Evolutionary conservation across 257 asterid species (phyloP), one percentile per base, ranked within the genome.

Genomic region (Eustoma russellianum): DNA sequence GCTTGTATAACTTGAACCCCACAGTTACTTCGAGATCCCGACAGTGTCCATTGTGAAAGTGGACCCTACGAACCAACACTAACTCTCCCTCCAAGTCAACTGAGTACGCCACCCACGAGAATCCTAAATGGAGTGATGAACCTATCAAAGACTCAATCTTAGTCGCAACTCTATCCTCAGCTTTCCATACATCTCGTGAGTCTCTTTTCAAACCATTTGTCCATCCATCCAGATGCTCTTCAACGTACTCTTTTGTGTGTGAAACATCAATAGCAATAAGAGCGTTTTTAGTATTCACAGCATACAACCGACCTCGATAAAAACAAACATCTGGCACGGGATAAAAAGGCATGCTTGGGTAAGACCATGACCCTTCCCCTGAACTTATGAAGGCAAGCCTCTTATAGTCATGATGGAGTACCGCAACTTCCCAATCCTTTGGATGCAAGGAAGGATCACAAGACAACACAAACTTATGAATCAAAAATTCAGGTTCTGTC

Each of bases 381-480:
- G 40, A 51, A 12, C 11, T 28, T 13, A 51, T 24, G 17, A 14
- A 51, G 8, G 6, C 6, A 7, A 28, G 4, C 38, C 7, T 9
- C 13, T 0, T 0, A 1, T 0, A 0, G 0, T 1, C 1, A 5
- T 2, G 12, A 30, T 28, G 33, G 7, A 51, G 24, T 1, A 17
- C 41, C 15, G 55, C 17, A 28, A 28, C 18, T 24, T 13, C 13
- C 13, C n/a, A 51, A 28, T 51, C 18, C 12, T 51, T 4, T 0
- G 41, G 55, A 14, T 13, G 15, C 3, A 51, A 28, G n/a, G 16
- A 30, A 51, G 55, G 40, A 3, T 51, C 55, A n/a, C 55, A 51
- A 0, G 55, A 51, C 34, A 51, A 51, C 5, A 51, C 33, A 1
- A 51, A 40, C 9, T 51, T 50, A 1, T 24, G 55, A 30, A 51